Percentiles rank a stretch among this genome's conserved stretches.
Conservation (phyloP, 2,329 filamentous ascomycete species). For the Fusarium dlaminii region DNA sequence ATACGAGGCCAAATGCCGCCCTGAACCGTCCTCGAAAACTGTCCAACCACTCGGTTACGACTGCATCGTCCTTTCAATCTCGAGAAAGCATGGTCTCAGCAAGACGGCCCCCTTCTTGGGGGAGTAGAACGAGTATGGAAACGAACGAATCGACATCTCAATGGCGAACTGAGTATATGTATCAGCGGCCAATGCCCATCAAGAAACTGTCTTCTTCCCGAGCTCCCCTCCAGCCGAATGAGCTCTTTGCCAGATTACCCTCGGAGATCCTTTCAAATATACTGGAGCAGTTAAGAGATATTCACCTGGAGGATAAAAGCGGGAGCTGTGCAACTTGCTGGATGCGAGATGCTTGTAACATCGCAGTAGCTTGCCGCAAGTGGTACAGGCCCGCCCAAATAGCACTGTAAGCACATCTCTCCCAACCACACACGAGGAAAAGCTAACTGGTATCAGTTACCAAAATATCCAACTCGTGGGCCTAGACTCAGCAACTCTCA, state of each 20-base stretch:
- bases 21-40: constrained; percentile 52
- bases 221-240: constrained; percentile 54
- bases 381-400: constrained; percentile 61
- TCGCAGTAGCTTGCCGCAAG: constrained; percentile 61
- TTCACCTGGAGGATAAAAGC: constrained; percentile 59
- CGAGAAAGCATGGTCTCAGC: constrained; percentile 43
- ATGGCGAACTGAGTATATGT: constrained; percentile 35
- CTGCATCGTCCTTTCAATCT: constrained; percentile 43
- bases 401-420: constrained; percentile 56
- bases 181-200: constrained; percentile 35
- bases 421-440: background rate
- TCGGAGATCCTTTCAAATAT: constrained; percentile 68
- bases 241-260: constrained; percentile 64
- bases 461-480: constrained; percentile 68
- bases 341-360: constrained; percentile 67
- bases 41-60: constrained; percentile 43
- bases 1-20: constrained; percentile 28
- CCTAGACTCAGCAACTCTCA: constrained; percentile 62
- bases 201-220: constrained; percentile 27
- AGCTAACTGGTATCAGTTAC: constrained; percentile 54
- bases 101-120: constrained; percentile 45
- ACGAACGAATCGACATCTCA: constrained; percentile 48
- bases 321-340: constrained; percentile 71
- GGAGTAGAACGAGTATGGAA: constrained; percentile 53
- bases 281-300: constrained; percentile 61